A percentile compares a stretch with the other conserved stretches of the same genome.
Evolutionary conservation across 176 grass and related monocot genomes (phyloP).

Genomic region (Musa schizocarpa): DNA sequence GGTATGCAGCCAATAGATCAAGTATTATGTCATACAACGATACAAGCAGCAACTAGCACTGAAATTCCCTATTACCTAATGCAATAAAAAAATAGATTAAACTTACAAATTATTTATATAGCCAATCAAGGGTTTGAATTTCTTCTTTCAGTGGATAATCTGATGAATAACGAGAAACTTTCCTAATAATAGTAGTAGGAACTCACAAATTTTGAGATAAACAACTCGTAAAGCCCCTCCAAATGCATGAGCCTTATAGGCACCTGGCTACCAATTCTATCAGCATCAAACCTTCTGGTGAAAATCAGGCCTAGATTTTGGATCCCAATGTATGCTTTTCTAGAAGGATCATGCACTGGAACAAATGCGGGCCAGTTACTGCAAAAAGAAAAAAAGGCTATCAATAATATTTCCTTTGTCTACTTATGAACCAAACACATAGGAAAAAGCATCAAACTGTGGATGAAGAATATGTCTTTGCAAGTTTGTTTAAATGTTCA

Average conservation of each 20-base stretch:
- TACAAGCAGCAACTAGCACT: no score
- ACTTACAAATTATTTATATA: no score
- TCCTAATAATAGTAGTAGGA: neutral
- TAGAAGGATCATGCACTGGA: constrained; percentile 85
- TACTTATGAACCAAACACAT: neutral
- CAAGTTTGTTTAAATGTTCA: neutral
- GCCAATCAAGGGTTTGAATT: no score
- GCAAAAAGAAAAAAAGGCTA: constrained; percentile 26
- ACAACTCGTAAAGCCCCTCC: constrained; percentile 93
- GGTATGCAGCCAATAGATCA: no score
- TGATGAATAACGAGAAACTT: neutral
- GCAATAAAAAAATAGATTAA: no score
- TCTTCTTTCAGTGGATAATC: neutral
- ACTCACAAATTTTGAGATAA: constrained; percentile 98
- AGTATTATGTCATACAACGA: no score
- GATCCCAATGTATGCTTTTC: constrained; percentile 89
- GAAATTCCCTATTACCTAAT: no score
- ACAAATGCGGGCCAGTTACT: constrained; percentile 98
- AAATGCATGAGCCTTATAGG: constrained; percentile 90
- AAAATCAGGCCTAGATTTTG: constrained; percentile 90
- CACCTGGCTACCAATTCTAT: constrained; percentile 90
- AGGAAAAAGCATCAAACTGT: neutral
- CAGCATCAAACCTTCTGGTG: constrained; percentile 96
- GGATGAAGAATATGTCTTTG: neutral
- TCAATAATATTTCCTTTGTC: neutral